A percentile compares a stretch with the other conserved stretches of the same genome.
Evolutionary conservation across 768 basidiomycete genomes (phyloP).

Genomic region (Leccinum sublutescens): DNA sequence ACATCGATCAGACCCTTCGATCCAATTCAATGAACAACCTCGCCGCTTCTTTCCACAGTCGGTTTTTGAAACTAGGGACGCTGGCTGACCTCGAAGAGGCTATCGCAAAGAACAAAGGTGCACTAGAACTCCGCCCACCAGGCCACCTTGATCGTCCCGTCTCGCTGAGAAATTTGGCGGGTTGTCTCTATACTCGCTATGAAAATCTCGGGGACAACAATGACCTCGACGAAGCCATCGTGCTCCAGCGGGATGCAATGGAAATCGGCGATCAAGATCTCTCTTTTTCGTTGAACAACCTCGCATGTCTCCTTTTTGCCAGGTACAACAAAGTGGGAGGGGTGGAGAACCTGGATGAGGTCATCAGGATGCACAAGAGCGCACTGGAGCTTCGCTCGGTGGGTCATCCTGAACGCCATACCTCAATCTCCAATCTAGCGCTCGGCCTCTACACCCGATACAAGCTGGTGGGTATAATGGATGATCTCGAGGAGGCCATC

Average conservation of each 20-base stretch:
- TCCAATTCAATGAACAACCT: conserved; percentile 1
- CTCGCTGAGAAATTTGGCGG: conserved; percentile 1
- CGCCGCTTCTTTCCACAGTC: neutral
- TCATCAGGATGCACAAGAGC: neutral
- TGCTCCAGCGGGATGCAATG: conserved; percentile 5
- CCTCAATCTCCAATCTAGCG: conserved; percentile 1
- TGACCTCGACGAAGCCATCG: conserved; percentile 21
- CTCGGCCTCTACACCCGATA: neutral
- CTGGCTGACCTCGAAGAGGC: neutral
- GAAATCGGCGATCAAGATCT: conserved; percentile 10
- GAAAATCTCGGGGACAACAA: neutral
- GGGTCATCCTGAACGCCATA: neutral
- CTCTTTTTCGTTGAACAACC: conserved; percentile 12
- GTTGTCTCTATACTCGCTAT: neutral
- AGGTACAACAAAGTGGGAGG: neutral
- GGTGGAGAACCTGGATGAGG: neutral
- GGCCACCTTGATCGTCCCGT: neutral
- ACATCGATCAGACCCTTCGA: neutral
- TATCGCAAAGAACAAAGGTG: neutral
- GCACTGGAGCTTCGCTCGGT: neutral
- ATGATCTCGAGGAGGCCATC: conserved; percentile 23
- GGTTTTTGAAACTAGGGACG: neutral
- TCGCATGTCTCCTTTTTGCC: conserved; percentile 12
- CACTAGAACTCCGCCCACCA: neutral
- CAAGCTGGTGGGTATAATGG: neutral